Base-by-base conservation (phyloP, 1,284 basidiomycete genomes). In the Malassezia restricta region DNA sequence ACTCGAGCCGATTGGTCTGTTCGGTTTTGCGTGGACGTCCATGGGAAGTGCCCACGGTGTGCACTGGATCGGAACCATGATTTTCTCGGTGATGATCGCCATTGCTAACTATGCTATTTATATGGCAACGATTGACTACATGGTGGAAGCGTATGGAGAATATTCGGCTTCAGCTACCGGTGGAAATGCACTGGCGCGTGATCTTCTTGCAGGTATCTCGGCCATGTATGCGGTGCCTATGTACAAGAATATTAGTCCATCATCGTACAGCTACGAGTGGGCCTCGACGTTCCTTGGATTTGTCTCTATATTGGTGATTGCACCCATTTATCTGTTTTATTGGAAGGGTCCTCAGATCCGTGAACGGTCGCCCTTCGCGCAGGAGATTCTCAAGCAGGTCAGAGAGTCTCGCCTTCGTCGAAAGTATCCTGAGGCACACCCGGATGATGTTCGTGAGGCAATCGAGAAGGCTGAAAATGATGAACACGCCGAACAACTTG, bases 251-350 rank as follows among this genome's bases (percentile, higher is more conserved):
- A 59, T 74, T 14, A 38, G 43, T 20, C 29, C 29, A 14, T 29
- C 43, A 24, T 24, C 29, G n/a, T 15, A 12, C 11, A 9, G 20
- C 14, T 39, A 39, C n/a, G 74, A 75, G 51, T 77, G 74, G 71
- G 75, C 75, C 0, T 63, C 65, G 3, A 76, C 76, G 0, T 64
- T 77, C 28, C 63, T 77, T 3, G 74, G 65, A 28, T 72, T 71
- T 61, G 54, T 77, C 29, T 74, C 74, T 1, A 61, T 73, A 4
- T 35, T 76, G 38, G 71, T 76, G 7, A 68, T 70, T 8, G 68
- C 76, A n/a, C 75, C 76, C 0, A 68, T 76, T 28, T 77, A 73
- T 57, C 49, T 77, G 31, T 76, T 77, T 65, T 76, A 76, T 61
- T 70, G 51, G 54, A 65, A 76, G 20, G 76, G 76, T 4, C 63